Evolutionary conservation across 331 rosid species (phyloP).

Genomic region (Quercus tomentella): DNA sequence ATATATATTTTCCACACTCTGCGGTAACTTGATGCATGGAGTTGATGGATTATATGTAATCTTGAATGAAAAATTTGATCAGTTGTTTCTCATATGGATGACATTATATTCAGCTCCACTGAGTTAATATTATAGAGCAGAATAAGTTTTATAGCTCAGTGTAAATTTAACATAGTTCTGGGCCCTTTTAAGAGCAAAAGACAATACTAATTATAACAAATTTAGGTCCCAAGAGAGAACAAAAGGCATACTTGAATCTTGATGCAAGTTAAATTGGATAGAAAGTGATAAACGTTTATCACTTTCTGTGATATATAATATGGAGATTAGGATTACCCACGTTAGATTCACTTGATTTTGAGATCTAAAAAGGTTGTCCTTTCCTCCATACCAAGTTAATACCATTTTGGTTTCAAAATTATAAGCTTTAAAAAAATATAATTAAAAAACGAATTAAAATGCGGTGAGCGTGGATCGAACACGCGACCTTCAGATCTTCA

Average conservation of each 20-base stretch:
- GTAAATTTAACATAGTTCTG: neutral
- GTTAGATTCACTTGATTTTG: constrained; percentile 26
- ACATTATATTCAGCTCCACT: constrained; percentile 37
- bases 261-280: neutral
- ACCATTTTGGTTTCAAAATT: constrained; percentile 18
- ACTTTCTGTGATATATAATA: neutral
- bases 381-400: constrained; percentile 28
- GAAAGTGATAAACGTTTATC: neutral
- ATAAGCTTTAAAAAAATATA: constrained; percentile 9
- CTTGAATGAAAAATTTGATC: constrained; percentile 28
- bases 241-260: constrained; percentile 21
- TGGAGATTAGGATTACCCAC: constrained; percentile 20
- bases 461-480: constrained; percentile 96
- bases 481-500: constrained; percentile 88
- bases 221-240: neutral
- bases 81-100: constrained; percentile 20
- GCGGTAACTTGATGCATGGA: constrained; percentile 21
- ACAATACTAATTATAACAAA: neutral
- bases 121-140: neutral
- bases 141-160: neutral
- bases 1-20: constrained; percentile 18
- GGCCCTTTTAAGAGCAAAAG: neutral
- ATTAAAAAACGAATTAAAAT: neutral
- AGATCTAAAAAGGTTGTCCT: constrained; percentile 34
- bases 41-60: constrained; percentile 17